phyloP scores from a whole-genome alignment of 352 stramenopile species.

The Globisporangium mamillatum region DNA sequence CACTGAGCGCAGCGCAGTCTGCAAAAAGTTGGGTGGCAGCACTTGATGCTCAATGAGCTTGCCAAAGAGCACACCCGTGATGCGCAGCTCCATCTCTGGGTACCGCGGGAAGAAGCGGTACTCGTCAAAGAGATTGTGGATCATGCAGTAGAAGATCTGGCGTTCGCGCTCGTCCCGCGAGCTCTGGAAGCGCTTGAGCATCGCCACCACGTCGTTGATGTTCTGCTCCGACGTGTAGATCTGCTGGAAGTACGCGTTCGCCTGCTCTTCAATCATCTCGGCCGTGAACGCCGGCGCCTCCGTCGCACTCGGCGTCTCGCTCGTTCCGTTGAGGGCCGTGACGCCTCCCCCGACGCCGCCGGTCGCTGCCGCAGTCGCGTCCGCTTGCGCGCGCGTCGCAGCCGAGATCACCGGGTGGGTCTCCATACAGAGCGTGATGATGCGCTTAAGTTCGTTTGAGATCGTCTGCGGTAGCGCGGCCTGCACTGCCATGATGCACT shows the following conservation, averaged over 20 bases:
- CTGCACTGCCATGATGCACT: constrained; percentile 80
- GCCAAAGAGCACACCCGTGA: constrained; percentile 98
- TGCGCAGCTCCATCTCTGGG: constrained; percentile 98
- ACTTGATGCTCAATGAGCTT: constrained; percentile 98
- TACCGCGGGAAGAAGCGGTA: constrained; percentile 99
- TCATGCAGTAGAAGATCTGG: constrained; percentile 99
- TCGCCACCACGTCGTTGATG: constrained; percentile 97
- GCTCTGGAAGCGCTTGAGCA: constrained; percentile 98
- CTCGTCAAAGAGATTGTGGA: constrained; percentile 99
- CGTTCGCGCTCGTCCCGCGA: constrained; percentile 95
- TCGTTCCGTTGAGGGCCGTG: not conserved
- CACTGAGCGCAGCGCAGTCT: constrained; percentile 96
- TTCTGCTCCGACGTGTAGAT: constrained; percentile 99
- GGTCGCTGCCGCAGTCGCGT: constrained; percentile 18
- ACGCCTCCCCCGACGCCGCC: not conserved
- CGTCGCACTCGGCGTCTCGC: constrained; percentile 2
- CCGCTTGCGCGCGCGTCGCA: constrained; percentile 46
- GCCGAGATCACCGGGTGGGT: constrained; percentile 77
- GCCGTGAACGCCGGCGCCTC: constrained; percentile 52
- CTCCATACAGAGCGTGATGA: constrained; percentile 82
- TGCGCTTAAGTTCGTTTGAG: constrained; percentile 75
- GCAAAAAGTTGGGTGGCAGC: constrained; percentile 96
- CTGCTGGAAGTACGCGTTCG: constrained; percentile 98
- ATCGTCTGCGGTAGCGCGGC: constrained; percentile 64
- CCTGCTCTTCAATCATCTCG: constrained; percentile 98